Evolutionary conservation across 345 rosid genomes (phyloP), one percentile per base, ranked within the genome.

Genomic region (Populus davidiana): DNA sequence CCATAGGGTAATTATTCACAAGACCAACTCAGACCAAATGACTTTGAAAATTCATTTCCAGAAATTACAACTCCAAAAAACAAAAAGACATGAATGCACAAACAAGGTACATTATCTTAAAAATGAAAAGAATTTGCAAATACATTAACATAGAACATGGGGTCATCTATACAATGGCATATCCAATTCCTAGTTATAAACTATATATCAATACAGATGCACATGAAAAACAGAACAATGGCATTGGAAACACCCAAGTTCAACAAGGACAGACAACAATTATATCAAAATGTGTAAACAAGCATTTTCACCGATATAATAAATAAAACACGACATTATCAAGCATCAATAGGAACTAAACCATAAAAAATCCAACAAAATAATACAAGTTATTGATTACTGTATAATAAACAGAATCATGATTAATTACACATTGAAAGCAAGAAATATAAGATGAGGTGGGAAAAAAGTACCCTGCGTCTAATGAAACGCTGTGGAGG

Each of bases 401-500:
- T 44, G 17, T 4, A 2, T 2, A 0, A 13, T 44, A 44, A 3
- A 44, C 50, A 44, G 44, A 10, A 41, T 41, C 8, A 20, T 6
- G 59, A 20, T 11, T 2, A 56, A 56, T 56, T 50, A 50, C 5
- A 9, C 62, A n/a, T 21, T 56, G 21, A n/a, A 8, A 56, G 1
- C 5, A 56, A 23, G 10, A 50, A 14, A 21, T 10, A 21, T 36
- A 9, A 11, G 27, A 7, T 66, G 41, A 14, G 12, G 33, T n/a
- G 5, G 16, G 2, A 31, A 41, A 56, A 23, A 0, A 6, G 8
- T 80, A 94, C 98, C 90, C 90, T 86, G 83, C 96, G 97, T 77
- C 94, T 88, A 64, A 88, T 80, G 67, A 90, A 94, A 56, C 98
- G 95, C 74, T 89, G 91, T 0, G 97, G 98, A 3, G 97, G 98